Percentiles rank a stretch among this genome's conserved stretches.
phyloP scores from a whole-genome alignment of 495 filamentous ascomycete species.

The Penicillium canariense region DNA sequence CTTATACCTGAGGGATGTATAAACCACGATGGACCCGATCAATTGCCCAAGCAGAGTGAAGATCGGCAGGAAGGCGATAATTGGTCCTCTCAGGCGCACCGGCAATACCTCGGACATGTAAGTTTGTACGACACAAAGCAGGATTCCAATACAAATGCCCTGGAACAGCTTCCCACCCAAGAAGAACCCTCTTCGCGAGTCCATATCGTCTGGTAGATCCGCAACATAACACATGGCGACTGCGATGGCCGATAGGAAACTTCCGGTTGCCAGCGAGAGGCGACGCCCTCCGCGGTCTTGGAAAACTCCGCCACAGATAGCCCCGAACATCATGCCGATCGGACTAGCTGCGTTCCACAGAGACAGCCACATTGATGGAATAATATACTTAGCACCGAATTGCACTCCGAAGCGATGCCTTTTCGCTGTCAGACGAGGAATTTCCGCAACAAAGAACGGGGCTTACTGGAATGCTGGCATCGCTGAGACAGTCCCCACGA shows the following conservation, averaged over 20 bases:
- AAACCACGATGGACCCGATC: constrained; percentile 42
- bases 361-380: constrained; percentile 46
- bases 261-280: constrained; percentile 30
- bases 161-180: constrained; percentile 37
- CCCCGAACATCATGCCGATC: constrained; percentile 43
- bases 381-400: constrained; percentile 37
- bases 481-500: constrained; percentile 45
- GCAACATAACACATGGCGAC: constrained; percentile 37
- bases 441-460: not conserved
- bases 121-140: constrained; percentile 42
- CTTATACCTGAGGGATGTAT: constrained; percentile 17
- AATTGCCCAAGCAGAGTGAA: constrained; percentile 48
- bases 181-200: constrained; percentile 30
- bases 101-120: constrained; percentile 49
- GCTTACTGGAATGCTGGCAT: constrained; percentile 44
- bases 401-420: constrained; percentile 37
- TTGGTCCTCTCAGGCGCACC: constrained; percentile 37
- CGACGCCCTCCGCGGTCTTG: constrained; percentile 45
- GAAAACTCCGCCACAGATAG: constrained; percentile 34
- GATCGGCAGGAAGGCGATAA: constrained; percentile 44
- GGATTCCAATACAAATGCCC: constrained; percentile 40
- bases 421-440: not conserved
- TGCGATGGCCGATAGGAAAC: constrained; percentile 36
- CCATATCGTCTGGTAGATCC: constrained; percentile 27
- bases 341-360: constrained; percentile 43